Evolutionary conservation across 2,329 filamentous ascomycete genomes (phyloP), one percentile per base, ranked within the genome.

Genomic region (Calonectria honghensis): DNA sequence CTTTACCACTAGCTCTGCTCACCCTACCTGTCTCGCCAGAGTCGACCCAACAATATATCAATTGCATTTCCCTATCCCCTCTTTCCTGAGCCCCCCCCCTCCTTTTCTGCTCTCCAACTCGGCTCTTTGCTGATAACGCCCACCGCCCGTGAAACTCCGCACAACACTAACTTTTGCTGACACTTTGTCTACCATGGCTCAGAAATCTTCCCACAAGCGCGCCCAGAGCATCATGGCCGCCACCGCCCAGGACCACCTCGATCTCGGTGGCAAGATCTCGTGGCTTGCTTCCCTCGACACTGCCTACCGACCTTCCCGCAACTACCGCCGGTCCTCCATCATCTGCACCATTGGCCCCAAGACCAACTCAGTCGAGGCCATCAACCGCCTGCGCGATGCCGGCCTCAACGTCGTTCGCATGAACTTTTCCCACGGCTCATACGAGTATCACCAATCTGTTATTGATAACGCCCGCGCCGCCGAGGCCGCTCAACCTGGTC

Each of bases 321-420:
- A 97, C 90, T 97, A 97, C 88, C 95, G 97, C 84, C 94, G 97
- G 81, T 98, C 96, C 77, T 98, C 96, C 84, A 99, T 99, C 89
- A 98, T 99, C 88, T 96, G 96, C 90, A 98, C 97, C 82, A 98
- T 99, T 85, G 97, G 97, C 77, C 97, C 97, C 85, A 99, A 98
- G 93, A 99, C 97, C 82, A 99, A 99, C 91, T 98, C 95, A 48
- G 94, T 96, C 73, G 95, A 98, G 90, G 96, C 96, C 87, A 98
- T 99, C 89, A 98, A 98, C 89, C 91, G 93, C 86, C 94, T 99
- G 83, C 95, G 96, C 86, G 91, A 91, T 84, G 94, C 94, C 79
- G 97, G 97, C 88, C 93, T 98, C 83, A 98, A 98, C 88, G 96
- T 99, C 81, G 97, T 98, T 81, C 96, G 97, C 89, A 99, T 99